phyloP scores from a whole-genome alignment of 1,284 basidiomycete genomes.

The Stygiomarasmius scandens region DNA sequence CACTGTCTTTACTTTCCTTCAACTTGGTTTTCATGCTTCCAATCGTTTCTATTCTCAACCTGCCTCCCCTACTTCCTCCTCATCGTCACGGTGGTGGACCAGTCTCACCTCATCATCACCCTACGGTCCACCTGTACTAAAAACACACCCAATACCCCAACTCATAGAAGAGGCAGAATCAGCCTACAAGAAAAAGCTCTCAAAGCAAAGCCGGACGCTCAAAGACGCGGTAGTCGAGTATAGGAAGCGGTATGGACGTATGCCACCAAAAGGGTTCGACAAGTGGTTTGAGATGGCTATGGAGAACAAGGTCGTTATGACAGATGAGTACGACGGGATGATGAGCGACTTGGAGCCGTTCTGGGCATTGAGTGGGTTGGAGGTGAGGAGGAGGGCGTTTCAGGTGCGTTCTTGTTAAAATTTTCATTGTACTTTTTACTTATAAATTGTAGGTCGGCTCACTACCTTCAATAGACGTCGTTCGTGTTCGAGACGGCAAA shows the following conservation, averaged over 20 bases:
- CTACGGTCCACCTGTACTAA: background rate
- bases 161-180: slow-evolving; percentile 82
- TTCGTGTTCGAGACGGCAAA: slow-evolving; percentile 71
- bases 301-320: slow-evolving; percentile 73
- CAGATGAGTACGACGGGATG: slow-evolving; percentile 92
- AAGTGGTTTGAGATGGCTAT: slow-evolving; percentile 86
- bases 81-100: background rate
- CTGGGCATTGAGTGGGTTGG: slow-evolving; percentile 70
- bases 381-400: slow-evolving; percentile 70
- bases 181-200: slow-evolving; percentile 67
- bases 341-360: slow-evolving; percentile 81
- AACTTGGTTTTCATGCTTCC: background rate
- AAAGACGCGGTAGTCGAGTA: slow-evolving; percentile 80
- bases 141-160: slow-evolving; percentile 75
- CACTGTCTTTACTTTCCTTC: slow-evolving; percentile 1
- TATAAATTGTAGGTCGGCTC: slow-evolving; percentile 60
- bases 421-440: slow-evolving; percentile 5
- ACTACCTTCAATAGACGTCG: slow-evolving; percentile 82
- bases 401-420: slow-evolving; percentile 50
- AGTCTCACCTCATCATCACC: background rate
- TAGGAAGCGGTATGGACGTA: slow-evolving; percentile 69
- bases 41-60: background rate
- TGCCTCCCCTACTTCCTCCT: background rate
- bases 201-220: slow-evolving; percentile 77
- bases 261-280: slow-evolving; percentile 90